Conservation (phyloP, 1,284 basidiomycete genomes). For the Microbotryum violaceum region DNA sequence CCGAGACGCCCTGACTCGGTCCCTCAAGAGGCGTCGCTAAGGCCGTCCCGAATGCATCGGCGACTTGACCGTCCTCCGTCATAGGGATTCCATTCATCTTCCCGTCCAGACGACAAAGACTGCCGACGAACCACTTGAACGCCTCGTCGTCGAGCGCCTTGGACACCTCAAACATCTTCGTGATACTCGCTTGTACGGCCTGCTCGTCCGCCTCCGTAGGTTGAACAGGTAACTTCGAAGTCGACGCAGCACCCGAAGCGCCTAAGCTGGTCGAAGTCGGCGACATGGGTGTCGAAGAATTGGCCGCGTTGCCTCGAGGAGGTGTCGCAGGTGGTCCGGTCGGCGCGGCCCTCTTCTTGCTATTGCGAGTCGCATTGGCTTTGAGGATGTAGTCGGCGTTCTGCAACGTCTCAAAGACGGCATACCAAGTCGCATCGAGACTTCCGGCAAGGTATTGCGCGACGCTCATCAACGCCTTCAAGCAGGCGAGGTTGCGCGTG, state of each 20-base stretch:
- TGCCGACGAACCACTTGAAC: conserved; percentile 70
- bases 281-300: background rate
- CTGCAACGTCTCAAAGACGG: conserved; percentile 79
- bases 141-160: conserved; percentile 67
- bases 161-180: conserved; percentile 72
- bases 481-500: conserved; percentile 79
- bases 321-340: conserved; percentile 13
- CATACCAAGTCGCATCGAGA: conserved; percentile 81
- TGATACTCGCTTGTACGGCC: conserved; percentile 61
- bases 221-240: conserved; percentile 12
- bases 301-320: background rate
- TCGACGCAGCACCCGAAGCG: conserved; percentile 18
- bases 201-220: conserved; percentile 69
- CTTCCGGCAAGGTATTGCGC: conserved; percentile 74
- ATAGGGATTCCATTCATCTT: conserved; percentile 80
- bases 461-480: conserved; percentile 71
- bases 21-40: background rate
- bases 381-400: conserved; percentile 82
- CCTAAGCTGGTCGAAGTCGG: conserved; percentile 19
- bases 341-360: conserved; percentile 22
- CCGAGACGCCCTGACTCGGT: background rate
- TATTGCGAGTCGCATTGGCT: conserved; percentile 20
- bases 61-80: conserved; percentile 31
- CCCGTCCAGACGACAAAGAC: conserved; percentile 73
- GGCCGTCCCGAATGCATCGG: conserved; percentile 6